Evolutionary conservation across 2,329 filamentous ascomycete genomes (phyloP), one percentile per base, ranked within the genome.

Genomic region (Ophiostoma piceae): DNA sequence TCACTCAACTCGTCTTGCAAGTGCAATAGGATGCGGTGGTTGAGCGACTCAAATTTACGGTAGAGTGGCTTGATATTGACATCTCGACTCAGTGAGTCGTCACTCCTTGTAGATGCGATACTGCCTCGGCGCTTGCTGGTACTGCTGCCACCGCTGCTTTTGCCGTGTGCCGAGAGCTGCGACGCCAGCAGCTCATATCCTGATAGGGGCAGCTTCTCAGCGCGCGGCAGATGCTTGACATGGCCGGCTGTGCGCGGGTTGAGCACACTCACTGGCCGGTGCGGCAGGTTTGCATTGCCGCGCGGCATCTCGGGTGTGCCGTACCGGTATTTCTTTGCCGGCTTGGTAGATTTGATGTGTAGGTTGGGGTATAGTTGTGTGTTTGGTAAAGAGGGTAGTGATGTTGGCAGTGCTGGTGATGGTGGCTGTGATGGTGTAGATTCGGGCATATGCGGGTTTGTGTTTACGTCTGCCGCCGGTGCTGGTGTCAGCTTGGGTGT

Each of bases 1-100:
- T 94, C 90, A 39, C 84, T 83, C 22, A 97, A 86, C 77, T 96
- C 92, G 76, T 96, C 92, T 78, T 97, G 94, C 19, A 96, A 83
- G 72, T 95, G 89, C 0, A 97, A 82, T 2, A 97, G 81, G 2
- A 96, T 80, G 2, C 94, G 88, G 77, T 96, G 92, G 75, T 95
- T 94, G 22, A 97, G 80, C 12, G 87, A 84, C 76, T 92, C 89
- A 75, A 97, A 97, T 70, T 89, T 89, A 62, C 94, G 87, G 77
- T 96, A 97, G 71, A 96, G 85, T 0, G 92, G 92, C 12, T 62
- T 62, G 22, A 62, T 62, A n/a, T 62, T 32, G 12, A 19, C 26
- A 26, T 29, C 26, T 16, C 22, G 11, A 3, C 57, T 32, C 22
- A 26, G 7, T 14, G 57, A 62, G 12, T 62, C 57, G 57, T 32